phyloP scores from a whole-genome alignment of 2,329 filamentous ascomycete species.

The Zymoseptoria tritici region DNA sequence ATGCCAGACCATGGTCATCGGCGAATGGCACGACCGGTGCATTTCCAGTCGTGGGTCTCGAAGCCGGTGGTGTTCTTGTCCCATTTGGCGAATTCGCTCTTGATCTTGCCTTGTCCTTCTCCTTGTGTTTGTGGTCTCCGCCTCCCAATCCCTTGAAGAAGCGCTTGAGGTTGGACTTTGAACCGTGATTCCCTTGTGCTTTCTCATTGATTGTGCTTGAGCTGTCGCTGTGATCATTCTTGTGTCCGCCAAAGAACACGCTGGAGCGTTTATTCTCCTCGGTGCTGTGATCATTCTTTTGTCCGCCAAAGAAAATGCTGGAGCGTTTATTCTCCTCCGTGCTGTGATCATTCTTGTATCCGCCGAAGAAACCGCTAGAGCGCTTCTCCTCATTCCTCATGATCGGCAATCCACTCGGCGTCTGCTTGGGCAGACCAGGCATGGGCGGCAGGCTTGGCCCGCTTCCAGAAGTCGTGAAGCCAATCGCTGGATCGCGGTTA shows the following conservation, averaged over 20 bases:
- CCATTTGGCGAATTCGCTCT: conserved; percentile 20
- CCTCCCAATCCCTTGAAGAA: conserved; percentile 67
- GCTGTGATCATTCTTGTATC: conserved; percentile 47
- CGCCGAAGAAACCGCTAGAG: background rate
- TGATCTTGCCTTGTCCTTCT: conserved; percentile 43
- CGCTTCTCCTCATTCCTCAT: background rate
- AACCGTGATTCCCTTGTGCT: conserved; percentile 43
- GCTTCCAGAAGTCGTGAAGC: conserved; percentile 37
- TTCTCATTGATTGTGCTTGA: conserved; percentile 34
- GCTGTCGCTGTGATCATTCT: conserved; percentile 46
- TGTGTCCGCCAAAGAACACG: conserved; percentile 45
- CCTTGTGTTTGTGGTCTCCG: conserved; percentile 56
- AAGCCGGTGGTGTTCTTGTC: conserved; percentile 19
- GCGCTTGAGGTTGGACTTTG: conserved; percentile 92
- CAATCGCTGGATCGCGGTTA: conserved; percentile 60
- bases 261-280: conserved; percentile 45
- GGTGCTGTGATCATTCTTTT: too few relatives aligned
- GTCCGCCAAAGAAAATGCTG: conserved; percentile 14
- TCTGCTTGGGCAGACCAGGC: background rate
- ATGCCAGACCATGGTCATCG: conserved; percentile 82
- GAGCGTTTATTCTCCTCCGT: conserved; percentile 4
- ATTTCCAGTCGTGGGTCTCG: conserved; percentile 23
- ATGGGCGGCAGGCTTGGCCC: conserved; percentile 19
- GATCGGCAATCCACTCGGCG: background rate
- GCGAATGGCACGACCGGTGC: conserved; percentile 66